These are phyloP conservation scores for Medicago lupulina DNA, from an alignment of 306 rosid species.

Conservation along the genomic window DNA sequence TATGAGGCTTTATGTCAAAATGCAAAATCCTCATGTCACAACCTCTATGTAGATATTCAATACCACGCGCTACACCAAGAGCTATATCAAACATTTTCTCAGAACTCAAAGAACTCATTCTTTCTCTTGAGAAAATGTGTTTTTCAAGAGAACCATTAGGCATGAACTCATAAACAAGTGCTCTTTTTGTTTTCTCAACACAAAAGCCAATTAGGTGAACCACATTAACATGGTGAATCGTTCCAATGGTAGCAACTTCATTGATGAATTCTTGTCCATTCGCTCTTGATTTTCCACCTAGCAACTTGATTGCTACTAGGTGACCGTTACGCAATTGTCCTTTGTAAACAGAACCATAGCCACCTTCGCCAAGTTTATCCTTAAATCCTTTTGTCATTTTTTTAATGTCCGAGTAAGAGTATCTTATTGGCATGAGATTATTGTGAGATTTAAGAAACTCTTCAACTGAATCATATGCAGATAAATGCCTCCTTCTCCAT, in stretches of 20 bases:
- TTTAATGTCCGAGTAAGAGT: slow-evolving; percentile 42
- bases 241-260: slow-evolving; percentile 50
- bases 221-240: slow-evolving; percentile 48
- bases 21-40: slow-evolving; percentile 43
- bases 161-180: slow-evolving; percentile 45
- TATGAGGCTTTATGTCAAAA: slow-evolving; percentile 43
- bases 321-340: slow-evolving; percentile 41
- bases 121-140: slow-evolving; percentile 22
- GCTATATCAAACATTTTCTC: slow-evolving; percentile 39
- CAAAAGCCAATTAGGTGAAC: slow-evolving; percentile 43
- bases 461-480: slow-evolving; percentile 31
- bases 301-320: slow-evolving; percentile 41
- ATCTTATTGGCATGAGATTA: slow-evolving; percentile 41
- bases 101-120: not conserved
- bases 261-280: slow-evolving; percentile 49
- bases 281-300: slow-evolving; percentile 35
- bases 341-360: slow-evolving; percentile 48
- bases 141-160: slow-evolving; percentile 44
- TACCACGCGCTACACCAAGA: slow-evolving; percentile 36
- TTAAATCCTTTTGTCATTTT: slow-evolving; percentile 41
- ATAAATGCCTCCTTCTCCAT: slow-evolving; percentile 48
- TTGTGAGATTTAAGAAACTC: slow-evolving; percentile 41
- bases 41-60: slow-evolving; percentile 22
- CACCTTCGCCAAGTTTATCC: slow-evolving; percentile 50
- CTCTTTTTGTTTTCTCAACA: slow-evolving; percentile 42